Evolutionary conservation across 2,329 filamentous ascomycete species (phyloP).

Genomic region (Falciphora oryzae): DNA sequence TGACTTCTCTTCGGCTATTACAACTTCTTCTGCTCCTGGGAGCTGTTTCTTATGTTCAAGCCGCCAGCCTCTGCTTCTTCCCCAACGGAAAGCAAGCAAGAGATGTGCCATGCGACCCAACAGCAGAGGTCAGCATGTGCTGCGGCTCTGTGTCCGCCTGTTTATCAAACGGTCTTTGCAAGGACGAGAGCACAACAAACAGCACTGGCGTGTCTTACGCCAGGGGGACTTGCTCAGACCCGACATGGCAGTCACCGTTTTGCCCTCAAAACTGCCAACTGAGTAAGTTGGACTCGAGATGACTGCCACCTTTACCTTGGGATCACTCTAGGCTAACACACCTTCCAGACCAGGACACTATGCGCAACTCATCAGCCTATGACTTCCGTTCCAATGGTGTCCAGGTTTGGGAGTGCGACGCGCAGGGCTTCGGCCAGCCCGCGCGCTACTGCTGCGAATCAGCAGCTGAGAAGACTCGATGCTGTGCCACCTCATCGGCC

Average conservation of each 20-base stretch:
- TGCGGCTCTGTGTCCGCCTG: constrained; percentile 12
- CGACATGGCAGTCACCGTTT: constrained; percentile 24
- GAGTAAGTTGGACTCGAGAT: constrained; percentile 8
- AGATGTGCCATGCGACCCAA: constrained; percentile 15
- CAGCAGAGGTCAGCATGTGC: constrained; percentile 16
- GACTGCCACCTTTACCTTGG: not conserved
- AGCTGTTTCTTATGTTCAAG: constrained; percentile 1
- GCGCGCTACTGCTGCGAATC: constrained; percentile 17
- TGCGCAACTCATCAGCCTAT: constrained; percentile 11
- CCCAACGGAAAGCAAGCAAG: constrained; percentile 18
- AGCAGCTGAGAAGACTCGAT: constrained; percentile 14
- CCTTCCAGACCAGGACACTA: constrained; percentile 12
- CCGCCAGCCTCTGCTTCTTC: constrained; percentile 14
- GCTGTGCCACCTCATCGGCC: constrained; percentile 13
- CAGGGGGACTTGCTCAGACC: constrained; percentile 15
- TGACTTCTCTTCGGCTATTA: constrained; percentile 1
- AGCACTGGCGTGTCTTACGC: constrained; percentile 12
- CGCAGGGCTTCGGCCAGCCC: constrained; percentile 12
- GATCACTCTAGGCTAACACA: constrained; percentile 5
- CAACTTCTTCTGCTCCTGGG: constrained; percentile 8
- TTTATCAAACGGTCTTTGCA: constrained; percentile 14
- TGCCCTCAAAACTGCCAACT: constrained; percentile 37
- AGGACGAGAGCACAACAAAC: constrained; percentile 10
- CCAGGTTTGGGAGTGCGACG: constrained; percentile 16
- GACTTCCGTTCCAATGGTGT: constrained; percentile 14